Conservation (phyloP, 495 filamentous ascomycete species). For the Amniculicola lignicola region DNA sequence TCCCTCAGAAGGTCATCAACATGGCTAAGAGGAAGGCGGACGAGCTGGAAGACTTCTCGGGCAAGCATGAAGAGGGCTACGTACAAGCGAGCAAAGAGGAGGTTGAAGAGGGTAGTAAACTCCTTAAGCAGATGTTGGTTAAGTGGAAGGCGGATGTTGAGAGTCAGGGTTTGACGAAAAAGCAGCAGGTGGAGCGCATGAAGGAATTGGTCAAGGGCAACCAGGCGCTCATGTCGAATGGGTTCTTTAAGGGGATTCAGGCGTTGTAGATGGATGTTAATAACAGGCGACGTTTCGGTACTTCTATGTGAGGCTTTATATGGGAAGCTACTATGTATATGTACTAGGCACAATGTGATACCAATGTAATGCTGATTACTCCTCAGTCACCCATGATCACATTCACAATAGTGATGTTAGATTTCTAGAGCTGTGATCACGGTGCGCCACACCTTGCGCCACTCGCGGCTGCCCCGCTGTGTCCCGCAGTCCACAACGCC, state of each 20-base stretch:
- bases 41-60: conserved; percentile 93
- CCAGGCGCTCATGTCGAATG: conserved; percentile 69
- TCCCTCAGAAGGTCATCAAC: conserved; percentile 93
- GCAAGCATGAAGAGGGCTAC: conserved; percentile 59
- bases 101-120: conserved; percentile 80
- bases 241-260: conserved; percentile 86
- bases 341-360: too few relatives aligned
- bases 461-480: too few relatives aligned
- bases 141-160: conserved; percentile 87
- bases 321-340: too few relatives aligned
- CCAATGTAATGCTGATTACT: too few relatives aligned
- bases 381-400: too few relatives aligned
- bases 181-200: conserved; percentile 77
- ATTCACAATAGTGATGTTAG: too few relatives aligned
- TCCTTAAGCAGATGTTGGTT: conserved; percentile 80
- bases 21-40: conserved; percentile 99
- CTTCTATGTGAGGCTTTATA: background rate
- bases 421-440: too few relatives aligned
- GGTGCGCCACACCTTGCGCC: too few relatives aligned
- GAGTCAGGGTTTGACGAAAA: conserved; percentile 59
- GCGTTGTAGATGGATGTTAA: conserved; percentile 54
- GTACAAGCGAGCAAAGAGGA: conserved; percentile 71
- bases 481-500: too few relatives aligned
- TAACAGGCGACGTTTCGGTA: background rate
- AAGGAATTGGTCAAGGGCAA: conserved; percentile 73